Evolutionary conservation across 2,329 filamentous ascomycete genomes (phyloP), one percentile per base, ranked within the genome.

Genomic region (Metarhizium humberi): DNA sequence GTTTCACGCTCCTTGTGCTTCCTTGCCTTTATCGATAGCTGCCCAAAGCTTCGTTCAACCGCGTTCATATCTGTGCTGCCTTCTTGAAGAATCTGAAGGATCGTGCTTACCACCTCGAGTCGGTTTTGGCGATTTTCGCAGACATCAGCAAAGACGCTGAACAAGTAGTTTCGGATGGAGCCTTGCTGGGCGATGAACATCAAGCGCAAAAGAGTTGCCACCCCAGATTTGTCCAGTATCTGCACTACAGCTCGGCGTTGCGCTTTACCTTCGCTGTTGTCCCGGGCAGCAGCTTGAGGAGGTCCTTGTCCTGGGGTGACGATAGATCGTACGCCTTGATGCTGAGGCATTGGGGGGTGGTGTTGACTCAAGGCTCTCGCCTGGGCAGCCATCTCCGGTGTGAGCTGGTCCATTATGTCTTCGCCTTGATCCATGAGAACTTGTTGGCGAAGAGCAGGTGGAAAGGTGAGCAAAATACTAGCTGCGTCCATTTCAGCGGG

Each of bases 181-280:
- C 89, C 90, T 60, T 92, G 89, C 61, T 96, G 90, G 50, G 90
- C 88, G 63, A 97, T 91, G 69, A 99, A 99, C 92, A 99, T 96
- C 10, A 99, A 80, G n/a, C 95, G 89, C 47, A 99, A 79, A 38
- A 99, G 76, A n/a, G 94, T 97, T 30, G 95, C 94, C 61, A 99
- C 86, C 30, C 95, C 94, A 50, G 92, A 82, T 72, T 96, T 96
- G 71, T 99, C 94, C 34, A 99, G 82, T 87, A 99, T 96, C 68
- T 99, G 94, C 29, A 96, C 88, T 56, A 95, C 88, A 25, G 90
- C 86, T 58, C 88, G 87, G 56, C 89, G 85, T 64, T 88, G 86
- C 42, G 78, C 73, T 73, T 91, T 92, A 67, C 78, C 80, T 61
- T 82, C 72, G 61, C 62, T 66, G 48, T 75, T 75, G 54, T 75